Evolutionary conservation across 2,329 filamentous ascomycete genomes (phyloP).

Genomic region (Trichoderma pleuroti): DNA sequence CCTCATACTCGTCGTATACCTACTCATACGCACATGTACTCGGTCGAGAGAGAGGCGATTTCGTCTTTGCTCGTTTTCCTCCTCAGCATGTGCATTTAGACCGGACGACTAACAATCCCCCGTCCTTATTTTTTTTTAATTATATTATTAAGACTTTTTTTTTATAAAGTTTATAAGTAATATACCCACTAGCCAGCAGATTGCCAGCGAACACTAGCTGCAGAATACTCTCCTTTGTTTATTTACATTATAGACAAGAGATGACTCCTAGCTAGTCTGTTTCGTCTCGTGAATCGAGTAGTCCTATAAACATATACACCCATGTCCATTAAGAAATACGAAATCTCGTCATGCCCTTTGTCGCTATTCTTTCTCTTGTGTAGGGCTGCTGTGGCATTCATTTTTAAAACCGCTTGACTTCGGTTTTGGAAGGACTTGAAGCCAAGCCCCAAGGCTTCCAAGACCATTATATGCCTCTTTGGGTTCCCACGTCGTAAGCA

Average conservation of each 20-base stretch:
- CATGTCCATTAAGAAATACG: not conserved
- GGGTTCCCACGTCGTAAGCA: too few relatives aligned
- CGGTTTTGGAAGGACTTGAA: too few relatives aligned
- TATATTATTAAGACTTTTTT: too few relatives aligned
- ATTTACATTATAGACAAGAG: not conserved
- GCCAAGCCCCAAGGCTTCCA: too few relatives aligned
- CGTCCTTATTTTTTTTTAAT: too few relatives aligned
- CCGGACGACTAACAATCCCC: not conserved
- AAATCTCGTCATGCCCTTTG: not conserved
- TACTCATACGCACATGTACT: conserved; percentile 11
- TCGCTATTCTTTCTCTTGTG: not conserved
- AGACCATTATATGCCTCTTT: too few relatives aligned
- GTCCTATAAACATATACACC: not conserved
- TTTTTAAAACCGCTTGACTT: too few relatives aligned
- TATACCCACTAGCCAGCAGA: not conserved
- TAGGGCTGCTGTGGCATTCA: too few relatives aligned
- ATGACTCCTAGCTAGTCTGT: not conserved
- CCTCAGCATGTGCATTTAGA: conserved; percentile 22
- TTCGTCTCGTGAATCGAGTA: not conserved
- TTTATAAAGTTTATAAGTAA: too few relatives aligned
- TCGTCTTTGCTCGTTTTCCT: conserved; percentile 8
- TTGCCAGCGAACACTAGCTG: not conserved
- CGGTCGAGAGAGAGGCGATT: conserved; percentile 10
- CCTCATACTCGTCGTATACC: too few relatives aligned
- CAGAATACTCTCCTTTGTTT: not conserved